phyloP scores from a whole-genome alignment of 306 rosid species.

The Cucumis melo region DNA sequence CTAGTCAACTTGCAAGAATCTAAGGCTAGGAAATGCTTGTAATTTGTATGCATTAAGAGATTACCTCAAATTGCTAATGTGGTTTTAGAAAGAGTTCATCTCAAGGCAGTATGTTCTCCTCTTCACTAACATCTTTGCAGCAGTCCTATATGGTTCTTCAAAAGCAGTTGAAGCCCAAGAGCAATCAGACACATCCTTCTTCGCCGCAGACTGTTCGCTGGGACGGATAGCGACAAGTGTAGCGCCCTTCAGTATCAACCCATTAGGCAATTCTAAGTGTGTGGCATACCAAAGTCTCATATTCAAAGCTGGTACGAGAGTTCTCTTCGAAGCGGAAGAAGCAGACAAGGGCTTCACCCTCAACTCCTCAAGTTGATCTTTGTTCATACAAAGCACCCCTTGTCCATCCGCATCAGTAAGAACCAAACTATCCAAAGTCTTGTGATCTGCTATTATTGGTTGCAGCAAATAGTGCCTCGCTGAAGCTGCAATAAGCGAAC shows the following conservation, averaged over 20 bases:
- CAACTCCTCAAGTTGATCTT: conserved; percentile 88
- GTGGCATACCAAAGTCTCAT: conserved; percentile 99
- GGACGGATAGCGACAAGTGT: conserved; percentile 90
- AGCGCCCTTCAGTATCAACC: conserved; percentile 79
- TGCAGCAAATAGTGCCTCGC: conserved; percentile 88
- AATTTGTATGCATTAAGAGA: background rate
- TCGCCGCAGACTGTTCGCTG: conserved; percentile 39
- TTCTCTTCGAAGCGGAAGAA: conserved; percentile 87
- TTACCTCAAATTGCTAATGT: conserved; percentile 25
- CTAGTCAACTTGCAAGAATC: background rate
- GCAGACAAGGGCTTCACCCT: conserved; percentile 96
- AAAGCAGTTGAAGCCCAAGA: conserved; percentile 91
- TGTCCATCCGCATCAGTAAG: conserved; percentile 96
- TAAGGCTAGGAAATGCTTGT: background rate
- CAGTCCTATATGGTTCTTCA: conserved; percentile 83
- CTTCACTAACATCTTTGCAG: conserved; percentile 82
- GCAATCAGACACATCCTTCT: conserved; percentile 71
- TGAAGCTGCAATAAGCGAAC: conserved; percentile 90
- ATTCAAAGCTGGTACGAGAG: conserved; percentile 92
- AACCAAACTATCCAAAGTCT: conserved; percentile 63
- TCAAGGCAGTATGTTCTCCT: conserved; percentile 95
- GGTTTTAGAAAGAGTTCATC: conserved; percentile 90
- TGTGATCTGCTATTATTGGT: conserved; percentile 83
- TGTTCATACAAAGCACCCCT: conserved; percentile 77
- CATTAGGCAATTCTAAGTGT: conserved; percentile 64